Base-by-base conservation (phyloP, 108 stramenopile species). In the Fistulifera pelliculosa region DNA sequence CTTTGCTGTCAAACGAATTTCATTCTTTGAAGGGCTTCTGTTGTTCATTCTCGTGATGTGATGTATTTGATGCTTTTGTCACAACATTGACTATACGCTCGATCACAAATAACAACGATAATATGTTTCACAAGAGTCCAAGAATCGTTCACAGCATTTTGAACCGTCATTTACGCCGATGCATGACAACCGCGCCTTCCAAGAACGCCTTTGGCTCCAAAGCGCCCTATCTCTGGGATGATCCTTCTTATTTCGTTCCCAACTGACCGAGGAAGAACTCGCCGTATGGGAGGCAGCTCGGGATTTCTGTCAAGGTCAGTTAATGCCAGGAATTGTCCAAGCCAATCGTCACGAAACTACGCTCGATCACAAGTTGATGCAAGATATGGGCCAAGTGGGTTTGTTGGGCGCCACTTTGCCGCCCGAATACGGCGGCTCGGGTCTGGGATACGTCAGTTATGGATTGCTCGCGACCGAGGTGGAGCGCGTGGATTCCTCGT, bases 381-480 rank as follows among this genome's bases (percentile, higher is more conserved):
- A 69, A n/a, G 74, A 86, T 50, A 74, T 98, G 78, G 96, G 96
- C 13, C 39, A 56, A n/a, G 70, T 94, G 60, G 96, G 96, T 16
- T 50, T 98, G 38, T 65, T 98, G 19, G 96, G 96, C 25, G 53
- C 84, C 16, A 95, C 94, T 15, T 58, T 98, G 23, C 83, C 84
- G 4, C 66, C 72, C 44, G 63, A 65, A 1, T 98, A 95, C 67
- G 96, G 94, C 26, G 90, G 96, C 25, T 31, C 70, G 49, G 71
- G 88, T 45, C 61, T 88, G 49, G 79, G 81, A 18, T 93, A 93
- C 61, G 94, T 95, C 1, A 57, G 73, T 8, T 98, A 98, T 56
- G 96, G 96, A 12, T 56, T 98, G 14, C 69, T 98, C 27, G 87
- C 94, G 18, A 70, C 72, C 14, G 93, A 90, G 48, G 87, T 92